Conservation (phyloP, 306 rosid species). For the Canavalia gladiata region DNA sequence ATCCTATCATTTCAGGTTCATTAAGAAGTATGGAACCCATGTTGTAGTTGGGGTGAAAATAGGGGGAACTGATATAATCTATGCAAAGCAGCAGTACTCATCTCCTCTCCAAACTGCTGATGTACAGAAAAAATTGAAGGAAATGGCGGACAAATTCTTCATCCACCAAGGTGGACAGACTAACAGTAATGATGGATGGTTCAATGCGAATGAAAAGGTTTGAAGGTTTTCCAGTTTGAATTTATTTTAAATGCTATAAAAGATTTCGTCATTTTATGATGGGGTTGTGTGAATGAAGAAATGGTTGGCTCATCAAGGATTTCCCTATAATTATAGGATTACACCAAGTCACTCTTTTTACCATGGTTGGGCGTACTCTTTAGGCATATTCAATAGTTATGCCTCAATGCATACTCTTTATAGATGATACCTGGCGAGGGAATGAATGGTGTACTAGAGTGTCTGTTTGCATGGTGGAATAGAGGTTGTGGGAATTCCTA, state of each 20-base stretch:
- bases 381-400: slow-evolving; percentile 5
- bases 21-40: slow-evolving; percentile 83
- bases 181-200: slow-evolving; percentile 44
- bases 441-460: not conserved
- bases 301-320: not conserved
- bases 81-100: slow-evolving; percentile 75
- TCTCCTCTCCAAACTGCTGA: slow-evolving; percentile 76
- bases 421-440: slow-evolving; percentile 2
- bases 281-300: not conserved
- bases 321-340: not conserved
- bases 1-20: slow-evolving; percentile 63
- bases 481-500: too few relatives aligned
- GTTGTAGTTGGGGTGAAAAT: slow-evolving; percentile 75
- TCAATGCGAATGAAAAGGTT: slow-evolving; percentile 56
- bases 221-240: slow-evolving; percentile 39
- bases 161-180: slow-evolving; percentile 49
- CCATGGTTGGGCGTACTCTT: not conserved
- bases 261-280: slow-evolving; percentile 5
- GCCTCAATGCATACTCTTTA: not conserved
- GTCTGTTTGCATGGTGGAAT: too few relatives aligned
- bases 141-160: slow-evolving; percentile 70
- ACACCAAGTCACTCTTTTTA: not conserved
- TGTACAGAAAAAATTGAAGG: slow-evolving; percentile 76
- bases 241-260: slow-evolving; percentile 14
- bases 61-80: slow-evolving; percentile 82